Base-by-base conservation (phyloP, 495 filamentous ascomycete genomes). In the Aspergillus sparsus region DNA sequence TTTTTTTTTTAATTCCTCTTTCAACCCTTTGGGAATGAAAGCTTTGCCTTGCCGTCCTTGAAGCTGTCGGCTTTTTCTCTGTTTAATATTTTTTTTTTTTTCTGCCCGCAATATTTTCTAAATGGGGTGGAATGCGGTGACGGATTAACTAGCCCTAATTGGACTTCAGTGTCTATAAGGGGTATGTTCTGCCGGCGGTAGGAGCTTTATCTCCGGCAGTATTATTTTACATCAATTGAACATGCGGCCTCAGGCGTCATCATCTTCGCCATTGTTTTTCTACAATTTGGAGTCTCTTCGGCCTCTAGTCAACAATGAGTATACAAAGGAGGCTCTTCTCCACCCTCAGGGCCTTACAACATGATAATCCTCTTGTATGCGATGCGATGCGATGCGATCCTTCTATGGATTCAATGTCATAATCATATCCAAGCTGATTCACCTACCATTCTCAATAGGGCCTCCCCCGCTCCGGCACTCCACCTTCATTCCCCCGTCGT, bases 311-410 rank as follows among this genome's bases (percentile, higher is more conserved):
- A 44, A 55, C 42, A 13, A 66, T 64, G 61, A 32, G 58, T 13
- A 31, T 53, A n/a, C 60, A 64, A 54, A 13, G 50, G 50, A 69
- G 74, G 52, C 37, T 87, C 41, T 87, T 96, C 61, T 90, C 90
- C 10, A 86, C 86, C 0, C 65, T 85, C 27, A 73, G 83, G 49
- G 61, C 66, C 13, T 78, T 92, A 7, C 79, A 76, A n/a, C 93
- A 98, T 89, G 93, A 97, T 52, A 97, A 97, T 67, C 93, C 93
- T 1, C 72, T 97, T 70, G 93, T 96, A 57, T 39, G 15, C 9
- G 21, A 27, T 27, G 3, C 9, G 21, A 27, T 27, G 3, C 21
- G 21, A 27, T 27, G 21, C 21, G 21, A 27, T 27, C 21, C 21
- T 27, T 27, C 21, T 27, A 27, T 27, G 21, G 21, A 27, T 27